phyloP scores from a whole-genome alignment of 805 yeast species.

The Zygosaccharomyces pseudorouxii region DNA sequence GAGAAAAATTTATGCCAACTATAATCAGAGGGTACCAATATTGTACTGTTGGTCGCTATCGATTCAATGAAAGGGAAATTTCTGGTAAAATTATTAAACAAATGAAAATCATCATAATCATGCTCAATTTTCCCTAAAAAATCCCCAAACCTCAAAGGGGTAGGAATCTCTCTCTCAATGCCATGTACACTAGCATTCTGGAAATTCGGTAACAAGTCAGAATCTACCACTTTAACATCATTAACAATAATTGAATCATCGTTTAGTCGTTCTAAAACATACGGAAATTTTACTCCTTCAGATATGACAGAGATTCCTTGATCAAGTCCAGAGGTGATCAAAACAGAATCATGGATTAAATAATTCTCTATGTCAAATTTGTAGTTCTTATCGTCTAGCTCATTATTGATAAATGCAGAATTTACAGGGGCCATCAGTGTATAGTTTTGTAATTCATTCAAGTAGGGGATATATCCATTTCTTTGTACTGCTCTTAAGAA shows the following conservation, averaged over 20 bases:
- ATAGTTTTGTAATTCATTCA: conserved; percentile 56
- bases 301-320: conserved; percentile 18
- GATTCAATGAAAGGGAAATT: conserved; percentile 8
- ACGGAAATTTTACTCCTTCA: conserved; percentile 20
- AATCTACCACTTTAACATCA: conserved; percentile 43
- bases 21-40: conserved; percentile 45
- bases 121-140: conserved; percentile 26
- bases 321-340: conserved; percentile 25
- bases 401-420: conserved; percentile 53
- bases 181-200: conserved; percentile 68
- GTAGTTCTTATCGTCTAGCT: conserved; percentile 1
- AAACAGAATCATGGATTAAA: conserved; percentile 36
- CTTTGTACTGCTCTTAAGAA: conserved; percentile 59
- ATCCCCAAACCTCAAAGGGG: conserved; percentile 37
- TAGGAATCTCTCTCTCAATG: conserved; percentile 43
- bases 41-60: conserved; percentile 37
- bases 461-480: conserved; percentile 54
- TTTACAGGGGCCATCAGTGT: conserved; percentile 81
- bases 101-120: conserved; percentile 4
- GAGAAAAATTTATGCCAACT: conserved; percentile 34
- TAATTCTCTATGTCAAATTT: conserved; percentile 26
- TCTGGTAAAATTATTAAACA: conserved; percentile 7
- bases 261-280: conserved; percentile 16
- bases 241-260: conserved; percentile 30
- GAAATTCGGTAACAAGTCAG: conserved; percentile 53